These are phyloP conservation scores for Adansonia digitata DNA, from an alignment of 345 rosid species.

Conservation along the genomic window DNA sequence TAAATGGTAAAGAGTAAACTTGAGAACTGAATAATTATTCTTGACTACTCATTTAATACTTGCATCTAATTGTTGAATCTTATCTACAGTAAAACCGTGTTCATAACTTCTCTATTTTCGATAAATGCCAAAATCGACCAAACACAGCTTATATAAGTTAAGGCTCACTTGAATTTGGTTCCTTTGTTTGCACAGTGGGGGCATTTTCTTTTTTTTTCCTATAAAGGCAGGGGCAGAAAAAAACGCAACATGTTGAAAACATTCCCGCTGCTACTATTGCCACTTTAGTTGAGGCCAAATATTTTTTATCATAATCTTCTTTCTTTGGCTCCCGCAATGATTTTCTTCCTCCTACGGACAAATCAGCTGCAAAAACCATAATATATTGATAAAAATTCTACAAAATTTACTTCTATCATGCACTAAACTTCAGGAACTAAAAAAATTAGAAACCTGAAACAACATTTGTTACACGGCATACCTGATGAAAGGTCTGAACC, in stretches of 20 bases:
- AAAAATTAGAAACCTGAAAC: neutral
- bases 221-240: constrained; percentile 63
- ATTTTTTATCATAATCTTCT: constrained; percentile 13
- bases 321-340: constrained; percentile 37
- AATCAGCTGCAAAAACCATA: constrained; percentile 31
- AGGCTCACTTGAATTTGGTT: constrained; percentile 58
- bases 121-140: neutral
- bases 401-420: neutral
- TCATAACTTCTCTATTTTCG: neutral
- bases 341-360: constrained; percentile 34
- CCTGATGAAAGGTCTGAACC: constrained; percentile 39
- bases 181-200: constrained; percentile 52
- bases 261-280: constrained; percentile 52
- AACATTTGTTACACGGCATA: constrained; percentile 22
- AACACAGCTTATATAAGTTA: constrained; percentile 2
- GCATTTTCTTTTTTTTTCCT: constrained; percentile 56
- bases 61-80: neutral
- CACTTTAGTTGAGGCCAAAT: constrained; percentile 22
- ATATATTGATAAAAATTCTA: constrained; percentile 6
- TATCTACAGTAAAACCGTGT: neutral
- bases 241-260: constrained; percentile 45
- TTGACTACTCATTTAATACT: neutral
- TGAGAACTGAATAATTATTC: neutral
- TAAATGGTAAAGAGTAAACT: neutral
- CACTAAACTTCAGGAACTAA: neutral